Evolutionary conservation across 164 flowering plant genomes (phyloP), one percentile per base, ranked within the genome.

Genomic region (Brasenia schreberi): DNA sequence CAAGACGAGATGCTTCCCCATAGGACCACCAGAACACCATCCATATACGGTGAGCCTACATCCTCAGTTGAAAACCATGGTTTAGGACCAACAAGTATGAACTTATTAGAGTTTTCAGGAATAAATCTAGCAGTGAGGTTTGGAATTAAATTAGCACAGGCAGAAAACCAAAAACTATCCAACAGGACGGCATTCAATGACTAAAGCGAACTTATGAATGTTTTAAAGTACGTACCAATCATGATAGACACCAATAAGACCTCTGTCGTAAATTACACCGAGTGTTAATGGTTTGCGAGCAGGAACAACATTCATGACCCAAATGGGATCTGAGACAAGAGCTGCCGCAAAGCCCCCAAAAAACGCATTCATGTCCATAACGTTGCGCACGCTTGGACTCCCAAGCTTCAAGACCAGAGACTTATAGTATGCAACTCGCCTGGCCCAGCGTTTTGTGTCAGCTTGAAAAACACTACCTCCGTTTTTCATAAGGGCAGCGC

Each of bases 271-370:
- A 43, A 95, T 82, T 19, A 87, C 85, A 69, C 79, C 86, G 52
- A 95, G 84, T 58, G 99, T 92, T 62, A 81, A 82, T 14, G 84
- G 78, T 73, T 83, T 88, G 68, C 78, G 80, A 70, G 92, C 77
- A 68, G 99, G 97, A 79, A 92, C 90, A 65, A 88, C 94, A 72
- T 95, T 95, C 97, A 92, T 95, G 43, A 95, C 99, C 99, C 99
- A 95, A 52, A 92, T 89, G 70, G 96, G 96, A 76, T 95, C 94
- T 62, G 88, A 77, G 44, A 67, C 17, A 27, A 95, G 72, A 17
- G 96, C 86, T 27, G 97, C 97, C 49, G 99, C 96, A 82, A 95
- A 95, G 60, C 97, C 96, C 61, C 99, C 97, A 75, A 87, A 87
- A 72, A 92, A 85, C 64, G 99, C 97, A 82, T 90, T 92, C 99